phyloP scores from a whole-genome alignment of 1,284 basidiomycete genomes.

The Marasmius fiardii region DNA sequence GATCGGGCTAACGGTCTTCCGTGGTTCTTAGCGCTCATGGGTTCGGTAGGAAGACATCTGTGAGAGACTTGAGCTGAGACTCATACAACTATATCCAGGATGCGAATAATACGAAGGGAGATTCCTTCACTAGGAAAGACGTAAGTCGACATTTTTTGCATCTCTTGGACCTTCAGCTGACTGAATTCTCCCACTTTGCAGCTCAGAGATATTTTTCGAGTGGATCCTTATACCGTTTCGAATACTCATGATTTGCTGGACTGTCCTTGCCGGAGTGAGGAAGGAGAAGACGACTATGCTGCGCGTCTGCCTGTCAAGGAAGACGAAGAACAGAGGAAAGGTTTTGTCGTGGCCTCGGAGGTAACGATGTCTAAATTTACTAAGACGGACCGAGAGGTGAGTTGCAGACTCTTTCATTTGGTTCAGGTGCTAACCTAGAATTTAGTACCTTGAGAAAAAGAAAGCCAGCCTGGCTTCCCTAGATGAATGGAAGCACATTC shows the following conservation, averaged over 20 bases:
- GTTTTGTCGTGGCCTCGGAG: slow-evolving; percentile 75
- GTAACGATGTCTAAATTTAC: slow-evolving; percentile 36
- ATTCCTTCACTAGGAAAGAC: slow-evolving; percentile 88
- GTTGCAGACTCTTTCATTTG: slow-evolving; percentile 17
- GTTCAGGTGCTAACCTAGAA: not conserved
- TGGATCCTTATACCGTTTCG: slow-evolving; percentile 79
- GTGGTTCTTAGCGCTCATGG: slow-evolving; percentile 54
- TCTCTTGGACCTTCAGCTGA: not conserved
- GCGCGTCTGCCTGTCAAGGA: slow-evolving; percentile 20
- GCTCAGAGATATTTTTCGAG: slow-evolving; percentile 89
- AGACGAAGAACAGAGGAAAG: slow-evolving; percentile 30
- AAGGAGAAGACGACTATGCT: slow-evolving; percentile 9
- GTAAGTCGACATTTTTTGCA: slow-evolving; percentile 36
- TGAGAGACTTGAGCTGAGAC: slow-evolving; percentile 15
- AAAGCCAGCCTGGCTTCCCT: slow-evolving; percentile 78
- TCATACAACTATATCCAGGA: slow-evolving; percentile 30
- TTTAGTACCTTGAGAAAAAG: slow-evolving; percentile 69
- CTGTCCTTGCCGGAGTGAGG: slow-evolving; percentile 58
- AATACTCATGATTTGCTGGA: slow-evolving; percentile 89
- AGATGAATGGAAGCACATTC: slow-evolving; percentile 87
- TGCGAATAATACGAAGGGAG: slow-evolving; percentile 58
- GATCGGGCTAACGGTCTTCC: slow-evolving; percentile 10
- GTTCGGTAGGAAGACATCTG: slow-evolving; percentile 37
- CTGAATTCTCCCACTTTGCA: slow-evolving; percentile 26
- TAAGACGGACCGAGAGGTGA: slow-evolving; percentile 54